A percentile compares a stretch with the other conserved stretches of the same genome.
Evolutionary conservation across 495 filamentous ascomycete genomes (phyloP).

Genomic region (Gamarada debralockiae): DNA sequence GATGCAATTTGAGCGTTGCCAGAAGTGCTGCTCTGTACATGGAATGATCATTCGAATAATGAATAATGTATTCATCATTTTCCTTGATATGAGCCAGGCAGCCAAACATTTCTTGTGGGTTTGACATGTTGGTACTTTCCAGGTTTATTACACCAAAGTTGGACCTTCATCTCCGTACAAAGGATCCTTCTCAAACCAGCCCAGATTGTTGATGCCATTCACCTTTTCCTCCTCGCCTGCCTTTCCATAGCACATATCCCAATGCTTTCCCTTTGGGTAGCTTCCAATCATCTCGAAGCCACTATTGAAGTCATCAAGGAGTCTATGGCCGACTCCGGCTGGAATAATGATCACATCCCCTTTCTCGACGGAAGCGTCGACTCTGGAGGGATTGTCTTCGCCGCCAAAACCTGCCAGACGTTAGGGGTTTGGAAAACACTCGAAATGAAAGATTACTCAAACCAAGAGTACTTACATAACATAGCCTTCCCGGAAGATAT

Average conservation of each 20-base stretch:
- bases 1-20: background rate
- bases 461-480: constrained; percentile 41
- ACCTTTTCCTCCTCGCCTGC: constrained; percentile 48
- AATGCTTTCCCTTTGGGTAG: constrained; percentile 54
- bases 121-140: too few species aligned
- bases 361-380: constrained; percentile 49
- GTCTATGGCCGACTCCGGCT: constrained; percentile 60
- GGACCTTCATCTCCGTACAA: constrained; percentile 56
- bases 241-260: constrained; percentile 70
- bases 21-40: background rate
- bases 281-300: constrained; percentile 64
- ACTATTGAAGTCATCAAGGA: constrained; percentile 51
- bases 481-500: constrained; percentile 53
- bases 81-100: too few species aligned
- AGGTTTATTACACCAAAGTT: constrained; percentile 14
- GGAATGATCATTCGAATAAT: background rate
- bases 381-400: constrained; percentile 53
- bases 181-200: constrained; percentile 58
- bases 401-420: constrained; percentile 46
- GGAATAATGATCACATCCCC: constrained; percentile 66
- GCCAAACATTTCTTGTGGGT: too few species aligned
- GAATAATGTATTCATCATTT: too few species aligned
- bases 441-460: background rate
- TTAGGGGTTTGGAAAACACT: background rate
- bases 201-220: constrained; percentile 38